Evolutionary conservation across 1,139 yeast species (phyloP).

Genomic region (Pichia sp.): DNA sequence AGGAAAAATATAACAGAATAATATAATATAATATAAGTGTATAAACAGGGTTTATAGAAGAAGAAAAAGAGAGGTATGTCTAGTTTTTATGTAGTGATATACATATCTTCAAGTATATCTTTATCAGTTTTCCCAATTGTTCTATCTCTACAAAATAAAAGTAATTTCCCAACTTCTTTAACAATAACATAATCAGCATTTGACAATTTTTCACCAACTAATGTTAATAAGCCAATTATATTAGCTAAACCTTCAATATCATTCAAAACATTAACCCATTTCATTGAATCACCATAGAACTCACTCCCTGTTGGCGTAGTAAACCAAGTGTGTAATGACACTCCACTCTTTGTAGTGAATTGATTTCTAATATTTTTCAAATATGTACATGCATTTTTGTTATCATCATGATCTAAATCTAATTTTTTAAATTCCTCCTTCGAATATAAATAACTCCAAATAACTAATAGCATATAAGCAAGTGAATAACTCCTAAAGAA

Average conservation of each 20-base stretch:
- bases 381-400: slow-evolving; percentile 36
- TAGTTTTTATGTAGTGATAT: slow-evolving; percentile 24
- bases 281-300: slow-evolving; percentile 35
- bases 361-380: slow-evolving; percentile 35
- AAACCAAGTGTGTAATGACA: slow-evolving; percentile 30
- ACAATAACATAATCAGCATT: slow-evolving; percentile 56
- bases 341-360: slow-evolving; percentile 31
- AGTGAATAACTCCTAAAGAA: slow-evolving; percentile 35
- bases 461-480: slow-evolving; percentile 41
- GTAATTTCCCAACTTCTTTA: slow-evolving; percentile 50
- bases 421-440: slow-evolving; percentile 17
- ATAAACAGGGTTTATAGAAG: too few relatives aligned
- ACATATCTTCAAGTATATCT: slow-evolving; percentile 45
- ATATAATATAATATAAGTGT: too few relatives aligned
- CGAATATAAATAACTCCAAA: slow-evolving; percentile 43
- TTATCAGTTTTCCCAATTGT: slow-evolving; percentile 46
- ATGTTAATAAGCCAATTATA: slow-evolving; percentile 48
- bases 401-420: slow-evolving; percentile 7
- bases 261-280: slow-evolving; percentile 41
- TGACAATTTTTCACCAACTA: slow-evolving; percentile 40
- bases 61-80: too few relatives aligned
- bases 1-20: too few relatives aligned
- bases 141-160: slow-evolving; percentile 52
- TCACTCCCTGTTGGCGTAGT: slow-evolving; percentile 29
- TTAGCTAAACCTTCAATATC: slow-evolving; percentile 39